Evolutionary conservation across 495 filamentous ascomycete genomes (phyloP), one percentile per base, ranked within the genome.

Genomic region (Xylaria acuta): DNA sequence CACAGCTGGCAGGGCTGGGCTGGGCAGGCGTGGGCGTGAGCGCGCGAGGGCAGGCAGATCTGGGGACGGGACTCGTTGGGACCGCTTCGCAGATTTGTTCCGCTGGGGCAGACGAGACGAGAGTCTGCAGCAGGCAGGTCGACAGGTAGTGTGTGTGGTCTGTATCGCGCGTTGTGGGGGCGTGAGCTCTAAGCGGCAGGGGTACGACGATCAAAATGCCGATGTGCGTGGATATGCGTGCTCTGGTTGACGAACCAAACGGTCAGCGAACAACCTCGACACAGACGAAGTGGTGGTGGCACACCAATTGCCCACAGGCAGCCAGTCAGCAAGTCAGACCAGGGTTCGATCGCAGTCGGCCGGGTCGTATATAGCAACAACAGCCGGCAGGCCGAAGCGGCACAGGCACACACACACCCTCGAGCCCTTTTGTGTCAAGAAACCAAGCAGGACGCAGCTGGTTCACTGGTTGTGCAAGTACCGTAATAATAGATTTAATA

Each of bases 1-100:
- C 76, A 75, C 77, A 79, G 77, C 77, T 76, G 76, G 75, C 76
- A 78, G 77, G 77, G 77, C 77, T 79, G 76, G 77, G 75, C 77
- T 60, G 72, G 77, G 75, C 75, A 69, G 70, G 74, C 71, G 72
- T 73, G 74, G 76, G 72, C 69, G 76, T 74, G 77, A 59, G 51
- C 38, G 70, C 70, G 70, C 70, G 63, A 67, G 62, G 41, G 43
- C 63, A 59, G 74, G 74, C 76, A 78, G 76, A 78, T 79, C 75
- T 77, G 74, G 45, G 75, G 74, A 79, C 74, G 72, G 75, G 73
- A 77, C 72, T 79, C 72, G 75, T 74, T 75, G 77, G 75, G 75
- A 70, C 75, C 64, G 59, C 51, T 72, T 72, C 36, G 75, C 74
- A 77, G 77, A 77, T 77, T 78, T 75, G 71, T 49, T 67, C 65